Base-by-base conservation (phyloP, 2,329 filamentous ascomycete genomes). In the Colletotrichum trifolii region DNA sequence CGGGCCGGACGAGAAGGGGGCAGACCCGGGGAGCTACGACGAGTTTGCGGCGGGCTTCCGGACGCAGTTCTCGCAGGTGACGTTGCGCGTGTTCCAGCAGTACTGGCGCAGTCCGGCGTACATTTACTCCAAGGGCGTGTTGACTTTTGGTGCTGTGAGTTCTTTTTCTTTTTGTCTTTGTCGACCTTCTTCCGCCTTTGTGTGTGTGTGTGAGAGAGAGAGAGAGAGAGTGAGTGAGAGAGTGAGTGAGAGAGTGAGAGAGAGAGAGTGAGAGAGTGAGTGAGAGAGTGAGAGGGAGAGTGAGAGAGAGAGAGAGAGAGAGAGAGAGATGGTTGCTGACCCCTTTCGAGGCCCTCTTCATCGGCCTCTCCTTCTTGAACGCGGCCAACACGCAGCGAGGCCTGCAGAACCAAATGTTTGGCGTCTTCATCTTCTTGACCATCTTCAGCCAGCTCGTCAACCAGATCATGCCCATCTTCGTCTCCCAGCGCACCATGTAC, bases 381-480 rank as follows among this genome's bases (percentile, higher is more conserved):
- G 82, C 86, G 3, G 79, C 85, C 34, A 84, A 85, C 67, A 87
- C 86, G 0, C 81, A 86, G 48, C 87, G 90, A 67, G 89, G 90
- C 38, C 79, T 93, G 8, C 89, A 92, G 70, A 90, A 92, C 72
- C 87, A 89, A 60, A 85, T 93, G 76, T 92, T 93, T 72, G 84
- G 83, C 59, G 86, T 92, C 57, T 92, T 93, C 77, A 88, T 92
- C 83, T 81, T 92, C 67, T 78, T 87, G 60, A 91, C 87, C 12
- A 89, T 93, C 73, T 93, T 93, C 75, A 85, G 87, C 34, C 83
- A 87, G 58, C 75, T 91, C 50, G 83, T 87, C 1, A 84, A 90
- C 67, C 88, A 90, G 69, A 88, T 90, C 69, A 89, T 91, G 84
- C 90, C 90, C 1, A 86, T 89, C 64, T 92, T 92, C 68, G 86